Percentiles rank a stretch among this genome's conserved stretches.
Evolutionary conservation across 257 asterid genomes (phyloP).

Genomic region (Plantago elongata): DNA sequence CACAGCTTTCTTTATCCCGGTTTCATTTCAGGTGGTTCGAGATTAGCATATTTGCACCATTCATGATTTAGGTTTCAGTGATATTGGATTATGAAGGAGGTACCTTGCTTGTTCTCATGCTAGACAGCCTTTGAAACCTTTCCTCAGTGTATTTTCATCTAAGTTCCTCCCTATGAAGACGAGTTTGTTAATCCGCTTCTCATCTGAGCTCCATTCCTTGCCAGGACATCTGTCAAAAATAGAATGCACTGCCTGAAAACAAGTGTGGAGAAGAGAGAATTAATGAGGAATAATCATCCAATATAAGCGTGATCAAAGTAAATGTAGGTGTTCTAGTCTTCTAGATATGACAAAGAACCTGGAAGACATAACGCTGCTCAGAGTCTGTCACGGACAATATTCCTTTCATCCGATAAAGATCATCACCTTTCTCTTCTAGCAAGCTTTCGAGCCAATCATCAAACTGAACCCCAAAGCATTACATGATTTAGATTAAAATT

Average conservation of each 20-base stretch:
- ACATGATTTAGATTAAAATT: background rate
- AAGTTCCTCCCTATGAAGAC: slow-evolving; percentile 86
- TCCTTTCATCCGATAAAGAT: slow-evolving; percentile 91
- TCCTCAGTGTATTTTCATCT: slow-evolving; percentile 73
- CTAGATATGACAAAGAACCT: slow-evolving; percentile 36
- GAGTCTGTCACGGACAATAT: slow-evolving; percentile 65
- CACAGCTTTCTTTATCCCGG: too few relatives aligned
- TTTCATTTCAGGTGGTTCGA: too few relatives aligned
- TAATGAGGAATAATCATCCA: background rate
- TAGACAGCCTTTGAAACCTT: slow-evolving; percentile 92
- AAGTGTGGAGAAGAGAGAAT: background rate
- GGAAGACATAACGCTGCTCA: slow-evolving; percentile 83
- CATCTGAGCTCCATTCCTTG: slow-evolving; percentile 70
- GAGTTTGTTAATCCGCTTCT: slow-evolving; percentile 81
- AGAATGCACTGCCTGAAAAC: slow-evolving; percentile 75
- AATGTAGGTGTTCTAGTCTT: background rate
- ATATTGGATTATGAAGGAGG: background rate
- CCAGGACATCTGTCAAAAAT: slow-evolving; percentile 87
- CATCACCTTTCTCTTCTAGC: slow-evolving; percentile 87
- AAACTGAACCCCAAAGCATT: slow-evolving; percentile 42
- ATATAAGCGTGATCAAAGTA: background rate
- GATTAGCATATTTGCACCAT: too few relatives aligned
- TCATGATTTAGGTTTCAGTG: too few relatives aligned
- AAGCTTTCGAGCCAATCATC: slow-evolving; percentile 95
- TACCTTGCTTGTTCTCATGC: slow-evolving; percentile 26